Evolutionary conservation across 495 filamentous ascomycete species (phyloP).

Genomic region (Amniculicola lignicola): DNA sequence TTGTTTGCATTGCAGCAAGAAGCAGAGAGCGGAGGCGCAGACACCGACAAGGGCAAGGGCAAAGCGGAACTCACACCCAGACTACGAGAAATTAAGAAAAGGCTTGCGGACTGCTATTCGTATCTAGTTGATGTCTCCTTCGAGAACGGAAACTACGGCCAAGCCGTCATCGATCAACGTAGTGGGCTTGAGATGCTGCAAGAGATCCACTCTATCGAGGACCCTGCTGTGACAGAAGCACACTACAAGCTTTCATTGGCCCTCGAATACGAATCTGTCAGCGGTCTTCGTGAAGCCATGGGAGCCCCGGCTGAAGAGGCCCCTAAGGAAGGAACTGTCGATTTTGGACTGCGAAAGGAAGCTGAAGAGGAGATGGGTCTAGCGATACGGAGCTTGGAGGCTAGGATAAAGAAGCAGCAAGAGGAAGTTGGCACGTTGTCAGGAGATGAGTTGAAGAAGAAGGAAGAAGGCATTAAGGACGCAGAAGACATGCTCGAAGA

Average conservation of each 20-base stretch:
- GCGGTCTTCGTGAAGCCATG: slow-evolving; percentile 47
- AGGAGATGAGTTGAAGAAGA: slow-evolving; percentile 26
- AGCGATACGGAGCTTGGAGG: slow-evolving; percentile 28
- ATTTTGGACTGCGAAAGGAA: slow-evolving; percentile 33
- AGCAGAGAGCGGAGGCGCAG: slow-evolving; percentile 39
- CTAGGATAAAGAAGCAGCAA: slow-evolving; percentile 27
- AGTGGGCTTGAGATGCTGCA: slow-evolving; percentile 72
- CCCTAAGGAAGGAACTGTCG: slow-evolving; percentile 24
- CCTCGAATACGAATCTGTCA: slow-evolving; percentile 87
- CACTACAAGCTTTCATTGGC: slow-evolving; percentile 95
- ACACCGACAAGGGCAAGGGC: slow-evolving; percentile 47
- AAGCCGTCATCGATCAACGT: slow-evolving; percentile 75
- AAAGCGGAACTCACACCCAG: slow-evolving; percentile 45
- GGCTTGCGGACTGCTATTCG: slow-evolving; percentile 85
- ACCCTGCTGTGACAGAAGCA: slow-evolving; percentile 82
- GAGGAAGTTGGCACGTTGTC: slow-evolving; percentile 5
- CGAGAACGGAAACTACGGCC: slow-evolving; percentile 83
- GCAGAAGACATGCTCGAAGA: slow-evolving; percentile 32
- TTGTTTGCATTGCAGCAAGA: slow-evolving; percentile 63
- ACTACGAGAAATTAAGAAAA: slow-evolving; percentile 67
- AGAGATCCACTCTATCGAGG: slow-evolving; percentile 71
- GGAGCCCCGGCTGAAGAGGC: neutral
- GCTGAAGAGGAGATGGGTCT: slow-evolving; percentile 31
- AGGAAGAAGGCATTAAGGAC: slow-evolving; percentile 26
- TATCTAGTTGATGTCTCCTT: slow-evolving; percentile 90